Evolutionary conservation across 2,329 filamentous ascomycete genomes (phyloP).

Genomic region (Nemania sp.): DNA sequence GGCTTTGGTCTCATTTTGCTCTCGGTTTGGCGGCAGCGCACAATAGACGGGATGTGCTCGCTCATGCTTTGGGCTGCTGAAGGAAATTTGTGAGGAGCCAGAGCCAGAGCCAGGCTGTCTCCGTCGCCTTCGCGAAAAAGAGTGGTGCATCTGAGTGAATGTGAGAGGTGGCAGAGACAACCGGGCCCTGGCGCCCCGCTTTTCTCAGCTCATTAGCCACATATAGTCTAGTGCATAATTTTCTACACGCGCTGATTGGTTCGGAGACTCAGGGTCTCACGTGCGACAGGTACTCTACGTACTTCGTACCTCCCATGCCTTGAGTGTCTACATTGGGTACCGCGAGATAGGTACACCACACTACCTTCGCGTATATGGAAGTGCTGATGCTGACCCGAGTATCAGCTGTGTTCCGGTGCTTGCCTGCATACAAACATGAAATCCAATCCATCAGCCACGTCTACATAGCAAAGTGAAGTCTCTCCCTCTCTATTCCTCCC

Average conservation of each 20-base stretch:
- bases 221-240: background rate
- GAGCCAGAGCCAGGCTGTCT: constrained; percentile 32
- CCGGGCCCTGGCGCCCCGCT: constrained; percentile 22
- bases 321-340: background rate
- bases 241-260: constrained; percentile 16
- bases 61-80: constrained; percentile 36
- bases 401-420: constrained; percentile 7
- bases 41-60: constrained; percentile 36
- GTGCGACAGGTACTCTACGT: constrained; percentile 21
- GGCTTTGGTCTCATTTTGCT: constrained; percentile 44
- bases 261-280: constrained; percentile 1
- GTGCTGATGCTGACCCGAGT: background rate
- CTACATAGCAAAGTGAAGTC: background rate
- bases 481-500: background rate
- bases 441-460: constrained; percentile 2
- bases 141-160: constrained; percentile 27
- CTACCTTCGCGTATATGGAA: background rate
- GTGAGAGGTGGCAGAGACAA: constrained; percentile 25
- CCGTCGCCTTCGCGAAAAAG: constrained; percentile 33
- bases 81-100: constrained; percentile 35
- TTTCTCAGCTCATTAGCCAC: constrained; percentile 15
- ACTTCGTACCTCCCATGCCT: constrained; percentile 19
- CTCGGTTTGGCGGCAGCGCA: constrained; percentile 37
- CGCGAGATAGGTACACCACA: background rate
- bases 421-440: background rate